Conservation (phyloP, 2,329 filamentous ascomycete genomes). For the Aspergillus costaricaensis region DNA sequence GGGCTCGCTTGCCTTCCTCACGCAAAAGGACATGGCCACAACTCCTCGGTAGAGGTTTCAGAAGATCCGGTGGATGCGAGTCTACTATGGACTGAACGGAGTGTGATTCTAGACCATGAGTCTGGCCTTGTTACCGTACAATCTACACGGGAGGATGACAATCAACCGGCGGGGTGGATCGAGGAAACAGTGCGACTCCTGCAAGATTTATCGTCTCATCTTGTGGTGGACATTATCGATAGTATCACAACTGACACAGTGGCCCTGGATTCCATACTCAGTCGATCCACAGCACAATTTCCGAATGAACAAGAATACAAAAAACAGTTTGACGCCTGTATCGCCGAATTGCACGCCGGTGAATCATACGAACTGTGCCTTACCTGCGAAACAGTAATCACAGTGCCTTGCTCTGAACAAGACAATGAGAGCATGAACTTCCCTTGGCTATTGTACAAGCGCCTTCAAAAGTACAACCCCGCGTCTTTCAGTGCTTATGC, state of each 20-base stretch:
- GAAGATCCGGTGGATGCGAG: constrained; percentile 67
- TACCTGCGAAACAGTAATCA: constrained; percentile 72
- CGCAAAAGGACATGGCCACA: constrained; percentile 41
- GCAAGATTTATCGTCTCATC: constrained; percentile 19
- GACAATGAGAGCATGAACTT: constrained; percentile 33
- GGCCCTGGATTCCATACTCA: constrained; percentile 35
- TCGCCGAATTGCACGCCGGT: constrained; percentile 71
- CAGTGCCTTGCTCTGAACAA: constrained; percentile 32
- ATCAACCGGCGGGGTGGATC: constrained; percentile 51
- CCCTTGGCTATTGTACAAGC: constrained; percentile 72
- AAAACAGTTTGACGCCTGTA: constrained; percentile 66
- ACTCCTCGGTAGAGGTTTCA: constrained; percentile 11
- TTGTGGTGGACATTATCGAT: constrained; percentile 8
- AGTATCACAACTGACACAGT: constrained; percentile 19
- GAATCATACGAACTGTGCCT: constrained; percentile 86
- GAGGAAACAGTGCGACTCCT: constrained; percentile 32
- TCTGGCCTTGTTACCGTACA: constrained; percentile 66
- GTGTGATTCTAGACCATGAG: constrained; percentile 74
- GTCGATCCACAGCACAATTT: constrained; percentile 31
- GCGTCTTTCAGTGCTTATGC: constrained; percentile 85
- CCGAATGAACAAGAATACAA: constrained; percentile 59
- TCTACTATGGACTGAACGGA: constrained; percentile 74
- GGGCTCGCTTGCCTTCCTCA: constrained; percentile 62
- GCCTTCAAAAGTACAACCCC: constrained; percentile 70
- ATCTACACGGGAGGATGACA: constrained; percentile 53